Percentiles rank a stretch among this genome's conserved stretches.
Conservation (phyloP, 306 rosid genomes). For the Ammopiptanthus mongolicus region DNA sequence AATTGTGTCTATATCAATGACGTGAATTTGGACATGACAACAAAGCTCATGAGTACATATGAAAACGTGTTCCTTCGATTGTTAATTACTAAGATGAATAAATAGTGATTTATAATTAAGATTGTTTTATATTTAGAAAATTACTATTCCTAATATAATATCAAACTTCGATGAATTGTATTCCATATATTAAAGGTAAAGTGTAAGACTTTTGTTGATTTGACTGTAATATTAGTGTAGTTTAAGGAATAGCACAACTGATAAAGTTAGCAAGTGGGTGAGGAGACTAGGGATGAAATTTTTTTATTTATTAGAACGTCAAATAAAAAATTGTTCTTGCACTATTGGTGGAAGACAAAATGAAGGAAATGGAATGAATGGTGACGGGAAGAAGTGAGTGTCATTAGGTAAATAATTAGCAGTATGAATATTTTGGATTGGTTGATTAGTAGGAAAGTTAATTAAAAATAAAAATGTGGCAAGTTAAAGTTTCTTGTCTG, state of each 20-base stretch:
- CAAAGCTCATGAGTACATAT: not conserved
- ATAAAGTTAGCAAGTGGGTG: conserved; percentile 1
- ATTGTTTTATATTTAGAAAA: not conserved
- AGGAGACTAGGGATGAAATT: not conserved
- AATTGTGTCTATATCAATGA: not conserved
- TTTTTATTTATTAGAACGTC: not conserved
- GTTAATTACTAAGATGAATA: not conserved
- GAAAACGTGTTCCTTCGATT: not conserved
- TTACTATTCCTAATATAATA: not conserved
- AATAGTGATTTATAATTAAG: not conserved
- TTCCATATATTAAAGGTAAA: not conserved
- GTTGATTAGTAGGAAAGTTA: not conserved
- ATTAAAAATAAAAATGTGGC: not conserved
- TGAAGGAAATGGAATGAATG: not conserved
- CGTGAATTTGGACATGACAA: not conserved
- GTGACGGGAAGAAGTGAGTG: not conserved
- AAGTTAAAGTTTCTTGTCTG: not conserved
- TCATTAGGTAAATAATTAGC: not conserved
- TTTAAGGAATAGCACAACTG: not conserved
- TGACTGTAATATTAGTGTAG: not conserved
- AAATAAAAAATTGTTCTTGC: not conserved
- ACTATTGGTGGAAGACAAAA: not conserved
- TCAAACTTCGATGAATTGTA: not conserved
- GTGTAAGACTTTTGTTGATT: not conserved
- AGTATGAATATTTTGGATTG: not conserved